Evolutionary conservation across 164 flowering plant species (phyloP).

Genomic region (Liriodendron chinense): DNA sequence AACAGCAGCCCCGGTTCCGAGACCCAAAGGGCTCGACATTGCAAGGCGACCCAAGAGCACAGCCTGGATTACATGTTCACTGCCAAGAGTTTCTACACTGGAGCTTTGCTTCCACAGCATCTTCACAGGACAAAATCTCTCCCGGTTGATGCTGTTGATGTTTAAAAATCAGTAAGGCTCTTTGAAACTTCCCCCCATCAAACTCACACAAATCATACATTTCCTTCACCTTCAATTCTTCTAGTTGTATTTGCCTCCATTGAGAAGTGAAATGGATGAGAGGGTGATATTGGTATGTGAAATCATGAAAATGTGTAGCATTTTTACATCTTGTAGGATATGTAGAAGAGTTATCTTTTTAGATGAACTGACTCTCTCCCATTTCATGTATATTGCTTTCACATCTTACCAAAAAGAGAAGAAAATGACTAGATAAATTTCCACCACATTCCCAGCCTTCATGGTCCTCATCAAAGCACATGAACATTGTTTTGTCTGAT

Average conservation of each 20-base stretch:
- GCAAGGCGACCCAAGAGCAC: conserved; percentile 22
- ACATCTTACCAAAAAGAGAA: neutral
- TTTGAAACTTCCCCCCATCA: neutral
- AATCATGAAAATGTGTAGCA: neutral
- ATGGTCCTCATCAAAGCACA: neutral
- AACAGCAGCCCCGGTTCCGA: conserved; percentile 19
- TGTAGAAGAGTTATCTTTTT: neutral
- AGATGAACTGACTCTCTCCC: neutral
- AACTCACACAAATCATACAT: neutral
- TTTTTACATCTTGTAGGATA: neutral
- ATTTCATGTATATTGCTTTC: neutral
- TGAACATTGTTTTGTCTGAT: neutral
- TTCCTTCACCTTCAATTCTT: neutral
- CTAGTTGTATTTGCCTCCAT: neutral
- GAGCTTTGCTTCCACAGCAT: conserved; percentile 44
- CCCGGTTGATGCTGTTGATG: conserved; percentile 30
- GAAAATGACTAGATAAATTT: neutral
- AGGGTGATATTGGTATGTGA: neutral
- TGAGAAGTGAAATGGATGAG: neutral
- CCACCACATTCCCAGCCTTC: neutral
- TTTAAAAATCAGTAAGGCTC: conserved; percentile 3
- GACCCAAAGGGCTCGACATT: conserved; percentile 17
- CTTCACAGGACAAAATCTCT: conserved; percentile 45
- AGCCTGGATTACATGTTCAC: conserved; percentile 49
- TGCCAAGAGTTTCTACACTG: conserved; percentile 55